These are phyloP conservation scores for Parachlorella kessleri DNA, from an alignment of 139 green algal species.

Conservation along the genomic window DNA sequence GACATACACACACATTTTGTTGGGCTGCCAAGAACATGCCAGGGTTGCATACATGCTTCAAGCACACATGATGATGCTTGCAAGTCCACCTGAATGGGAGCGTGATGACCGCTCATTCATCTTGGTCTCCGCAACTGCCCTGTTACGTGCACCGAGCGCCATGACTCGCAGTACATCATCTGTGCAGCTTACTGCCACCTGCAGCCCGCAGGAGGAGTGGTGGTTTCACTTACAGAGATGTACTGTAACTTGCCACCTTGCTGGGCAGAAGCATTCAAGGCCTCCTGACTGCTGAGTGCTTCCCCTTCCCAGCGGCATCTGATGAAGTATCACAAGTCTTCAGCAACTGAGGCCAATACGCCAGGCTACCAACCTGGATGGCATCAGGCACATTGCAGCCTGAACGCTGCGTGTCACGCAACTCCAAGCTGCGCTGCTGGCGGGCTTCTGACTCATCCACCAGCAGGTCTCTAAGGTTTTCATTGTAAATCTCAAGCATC, in stretches of 20 bases:
- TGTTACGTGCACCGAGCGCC: constrained; percentile 58
- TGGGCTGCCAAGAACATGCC: no score
- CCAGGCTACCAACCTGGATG: constrained; percentile 53
- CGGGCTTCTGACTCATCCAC: constrained; percentile 12
- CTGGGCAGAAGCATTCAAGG: no score
- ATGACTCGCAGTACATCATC: constrained; percentile 83
- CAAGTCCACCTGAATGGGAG: constrained; percentile 65
- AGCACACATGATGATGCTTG: no score
- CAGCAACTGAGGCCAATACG: background rate
- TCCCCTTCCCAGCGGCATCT: no score
- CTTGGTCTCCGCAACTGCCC: constrained; percentile 76
- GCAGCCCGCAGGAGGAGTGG: background rate
- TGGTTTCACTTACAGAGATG: no score
- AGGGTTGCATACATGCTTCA: no score
- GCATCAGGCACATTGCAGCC: constrained; percentile 84
- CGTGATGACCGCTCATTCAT: constrained; percentile 94
- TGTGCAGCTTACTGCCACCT: constrained; percentile 63
- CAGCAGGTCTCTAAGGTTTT: constrained; percentile 81
- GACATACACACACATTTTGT: no score
- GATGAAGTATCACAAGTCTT: background rate
- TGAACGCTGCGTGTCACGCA: constrained; percentile 72
- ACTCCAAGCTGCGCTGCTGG: constrained; percentile 52
- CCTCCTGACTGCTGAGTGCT: no score
- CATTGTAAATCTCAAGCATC: constrained; percentile 99
- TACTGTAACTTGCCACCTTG: no score